Evolutionary conservation across 129 eudicot genomes (phyloP), one percentile per base, ranked within the genome.

Genomic region (Centaurea solstitialis): DNA sequence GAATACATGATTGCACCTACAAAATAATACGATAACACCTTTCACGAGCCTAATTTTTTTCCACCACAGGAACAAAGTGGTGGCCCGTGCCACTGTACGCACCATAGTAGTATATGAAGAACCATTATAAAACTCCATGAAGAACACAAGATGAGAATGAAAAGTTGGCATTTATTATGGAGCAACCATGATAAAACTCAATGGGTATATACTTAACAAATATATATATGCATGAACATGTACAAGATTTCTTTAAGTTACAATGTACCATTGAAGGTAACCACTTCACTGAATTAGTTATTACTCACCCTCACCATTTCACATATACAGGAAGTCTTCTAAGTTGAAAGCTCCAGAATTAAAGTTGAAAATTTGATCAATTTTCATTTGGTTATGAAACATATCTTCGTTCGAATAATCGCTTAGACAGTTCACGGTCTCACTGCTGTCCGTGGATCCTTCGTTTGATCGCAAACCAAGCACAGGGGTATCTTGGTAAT

Each of bases 301-400:
- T 17, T 74, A 82, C 40, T 37, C 37, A 61, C 76, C 57, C 85
- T 82, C 67, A 47, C 23, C 22, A 13, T 57, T 67, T 77, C 21
- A 83, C 24, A 71, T 83, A 77, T 83, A 77, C 86, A 83, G 71
- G 22, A 82, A 77, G 57, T 77, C 82, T 28, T 83, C 82, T 41
- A 83, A 40, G 78, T 82, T 71, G 68, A 76, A 76, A 72, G 85
- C 83, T 28, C 68, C 90, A 57, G 81, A 78, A 45, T 71, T 79
- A 28, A 87, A 87, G 85, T 87, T 87, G 75, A 76, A 74, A n/a
- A 82, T 75, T 39, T 78, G 85, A 74, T 86, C 90, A 41, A 80
- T 66, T 78, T 84, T 77, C 75, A 86, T 65, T 7, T 80, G 74
- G 26, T 75, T 38, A 33, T 40, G 86, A 71, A 80, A 79, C 72